Conservation (phyloP, 441 rosid species). For the Oxalis stricta region DNA sequence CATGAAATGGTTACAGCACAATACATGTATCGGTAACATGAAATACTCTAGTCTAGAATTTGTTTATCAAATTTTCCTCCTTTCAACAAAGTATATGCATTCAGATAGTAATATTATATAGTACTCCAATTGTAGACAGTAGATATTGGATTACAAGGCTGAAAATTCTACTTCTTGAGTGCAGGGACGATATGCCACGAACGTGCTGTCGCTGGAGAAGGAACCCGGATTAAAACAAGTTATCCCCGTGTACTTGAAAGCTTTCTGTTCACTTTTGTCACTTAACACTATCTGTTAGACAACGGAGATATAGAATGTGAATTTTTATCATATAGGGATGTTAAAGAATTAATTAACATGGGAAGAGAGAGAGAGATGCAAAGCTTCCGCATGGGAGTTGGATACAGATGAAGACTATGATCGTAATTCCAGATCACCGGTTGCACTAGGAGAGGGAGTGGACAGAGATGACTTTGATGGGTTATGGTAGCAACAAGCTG, state of each 20-base stretch:
- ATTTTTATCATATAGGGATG: background rate
- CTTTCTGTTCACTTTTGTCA: conserved; percentile 77
- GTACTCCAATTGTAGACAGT: too few species aligned
- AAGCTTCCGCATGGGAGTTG: conserved; percentile 86
- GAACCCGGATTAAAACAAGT: conserved; percentile 95
- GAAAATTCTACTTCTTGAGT: conserved; percentile 75
- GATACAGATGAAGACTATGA: conserved; percentile 79
- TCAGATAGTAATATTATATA: too few species aligned
- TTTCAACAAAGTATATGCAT: too few species aligned
- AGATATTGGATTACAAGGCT: conserved; percentile 45
- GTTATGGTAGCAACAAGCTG: conserved; percentile 92
- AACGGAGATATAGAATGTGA: conserved; percentile 7
- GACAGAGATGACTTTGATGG: conserved; percentile 94
- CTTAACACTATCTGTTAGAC: conserved; percentile 61
- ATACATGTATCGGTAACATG: too few species aligned
- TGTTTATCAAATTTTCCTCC: too few species aligned
- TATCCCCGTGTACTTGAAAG: conserved; percentile 56
- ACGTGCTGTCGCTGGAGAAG: conserved; percentile 62
- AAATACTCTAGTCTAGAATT: too few species aligned
- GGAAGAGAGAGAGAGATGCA: background rate
- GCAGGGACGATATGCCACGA: conserved; percentile 76
- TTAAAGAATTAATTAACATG: too few species aligned
- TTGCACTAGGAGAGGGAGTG: conserved; percentile 78
- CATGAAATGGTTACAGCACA: too few species aligned
- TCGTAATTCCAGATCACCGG: conserved; percentile 94